Percentiles rank a stretch among this genome's conserved stretches.
Conservation (phyloP, 2,329 filamentous ascomycete species). For the Venturia effusa region DNA sequence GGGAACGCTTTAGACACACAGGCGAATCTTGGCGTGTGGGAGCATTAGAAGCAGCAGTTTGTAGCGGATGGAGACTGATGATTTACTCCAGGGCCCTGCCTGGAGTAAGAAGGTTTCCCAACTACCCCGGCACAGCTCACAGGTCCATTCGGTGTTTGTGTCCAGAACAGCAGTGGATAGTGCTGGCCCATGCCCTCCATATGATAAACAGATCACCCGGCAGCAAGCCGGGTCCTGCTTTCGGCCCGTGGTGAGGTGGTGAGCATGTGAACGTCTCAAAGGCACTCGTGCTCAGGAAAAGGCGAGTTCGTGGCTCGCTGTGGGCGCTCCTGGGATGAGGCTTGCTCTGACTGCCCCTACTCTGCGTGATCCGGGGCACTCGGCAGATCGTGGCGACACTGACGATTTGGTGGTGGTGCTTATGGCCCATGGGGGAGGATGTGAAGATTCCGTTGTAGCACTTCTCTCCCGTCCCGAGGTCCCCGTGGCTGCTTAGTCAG, state of each 20-base stretch:
- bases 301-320: neutral
- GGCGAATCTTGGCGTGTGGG: conserved; percentile 3
- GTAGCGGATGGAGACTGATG: neutral
- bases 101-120: conserved; percentile 7
- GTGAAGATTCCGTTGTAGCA: neutral
- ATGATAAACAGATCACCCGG: conserved; percentile 1
- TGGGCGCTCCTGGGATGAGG: neutral
- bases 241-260: neutral
- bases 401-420: neutral
- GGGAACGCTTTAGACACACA: conserved; percentile 1
- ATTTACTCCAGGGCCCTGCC: conserved; percentile 7
- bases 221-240: neutral
- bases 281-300: neutral
- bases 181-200: neutral
- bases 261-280: neutral
- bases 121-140: neutral
- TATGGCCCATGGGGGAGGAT: neutral
- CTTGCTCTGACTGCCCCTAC: neutral
- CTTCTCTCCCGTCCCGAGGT: neutral
- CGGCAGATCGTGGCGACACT: neutral
- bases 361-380: neutral
- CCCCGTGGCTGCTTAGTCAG: neutral
- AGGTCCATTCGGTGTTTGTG: neutral
- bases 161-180: neutral
- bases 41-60: conserved; percentile 2